Evolutionary conservation across 352 stramenopile genomes (phyloP).

Genomic region (Aphanomyces cochlioides): DNA sequence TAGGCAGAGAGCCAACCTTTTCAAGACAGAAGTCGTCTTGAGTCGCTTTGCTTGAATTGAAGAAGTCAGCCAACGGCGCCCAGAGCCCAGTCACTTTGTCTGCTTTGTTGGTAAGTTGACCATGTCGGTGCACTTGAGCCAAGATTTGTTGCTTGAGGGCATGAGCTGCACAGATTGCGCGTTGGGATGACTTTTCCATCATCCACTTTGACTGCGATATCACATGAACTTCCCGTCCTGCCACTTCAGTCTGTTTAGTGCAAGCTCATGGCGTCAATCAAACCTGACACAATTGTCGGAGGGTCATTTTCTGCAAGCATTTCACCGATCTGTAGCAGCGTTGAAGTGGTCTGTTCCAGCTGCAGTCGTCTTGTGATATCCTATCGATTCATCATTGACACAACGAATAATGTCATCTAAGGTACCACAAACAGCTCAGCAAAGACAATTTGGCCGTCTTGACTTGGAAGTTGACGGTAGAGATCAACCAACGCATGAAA

Average conservation of each 20-base stretch:
- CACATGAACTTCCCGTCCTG: not conserved
- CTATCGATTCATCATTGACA: not conserved
- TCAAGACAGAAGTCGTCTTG: not conserved
- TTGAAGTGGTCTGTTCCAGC: not conserved
- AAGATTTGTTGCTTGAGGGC: slow-evolving; percentile 4
- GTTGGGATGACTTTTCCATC: not conserved
- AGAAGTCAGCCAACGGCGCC: not conserved
- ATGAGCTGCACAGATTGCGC: not conserved
- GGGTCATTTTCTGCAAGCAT: no score
- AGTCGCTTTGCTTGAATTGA: not conserved
- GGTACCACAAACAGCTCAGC: no score
- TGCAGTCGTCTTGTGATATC: slow-evolving; percentile 3
- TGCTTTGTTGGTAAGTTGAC: not conserved
- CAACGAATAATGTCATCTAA: not conserved
- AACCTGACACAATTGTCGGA: no score
- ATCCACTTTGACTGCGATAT: not conserved
- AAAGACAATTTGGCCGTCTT: no score
- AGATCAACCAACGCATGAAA: not conserved
- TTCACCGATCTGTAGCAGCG: not conserved
- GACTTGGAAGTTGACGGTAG: slow-evolving; percentile 3
- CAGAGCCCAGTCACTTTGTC: not conserved
- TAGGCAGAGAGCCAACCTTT: not conserved
- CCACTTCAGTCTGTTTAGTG: not conserved
- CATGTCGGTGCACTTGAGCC: not conserved
- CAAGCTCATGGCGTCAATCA: no score